Conservation (phyloP, 176 grass and related monocot genomes). For the Carex cristatella region DNA sequence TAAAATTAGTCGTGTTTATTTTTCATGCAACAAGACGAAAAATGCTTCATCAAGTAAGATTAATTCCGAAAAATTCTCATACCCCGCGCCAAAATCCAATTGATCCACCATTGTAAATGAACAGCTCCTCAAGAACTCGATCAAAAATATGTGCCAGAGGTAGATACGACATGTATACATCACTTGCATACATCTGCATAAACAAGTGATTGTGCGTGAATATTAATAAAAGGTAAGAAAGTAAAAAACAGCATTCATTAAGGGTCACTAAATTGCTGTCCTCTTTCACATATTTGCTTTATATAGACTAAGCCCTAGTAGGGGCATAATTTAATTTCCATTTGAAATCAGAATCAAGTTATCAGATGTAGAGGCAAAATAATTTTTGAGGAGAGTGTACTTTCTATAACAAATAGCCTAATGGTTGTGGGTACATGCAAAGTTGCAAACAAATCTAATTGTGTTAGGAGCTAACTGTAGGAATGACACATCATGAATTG, state of each 20-base stretch:
- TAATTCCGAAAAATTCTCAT: constrained; percentile 12
- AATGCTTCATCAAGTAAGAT: constrained; percentile 3
- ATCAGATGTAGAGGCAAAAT: neutral
- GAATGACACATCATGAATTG: neutral
- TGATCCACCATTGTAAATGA: constrained; percentile 86
- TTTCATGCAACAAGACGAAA: constrained; percentile 13
- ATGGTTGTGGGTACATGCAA: neutral
- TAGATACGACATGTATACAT: constrained; percentile 94
- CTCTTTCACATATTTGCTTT: neutral
- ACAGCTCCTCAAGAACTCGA: constrained; percentile 85
- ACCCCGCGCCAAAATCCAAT: constrained; percentile 99
- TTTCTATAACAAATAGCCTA: neutral
- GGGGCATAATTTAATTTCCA: neutral
- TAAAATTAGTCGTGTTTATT: neutral
- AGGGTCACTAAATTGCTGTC: neutral
- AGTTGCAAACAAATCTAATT: neutral
- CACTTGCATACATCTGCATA: constrained; percentile 51
- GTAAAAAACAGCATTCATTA: neutral
- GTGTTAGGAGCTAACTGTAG: neutral
- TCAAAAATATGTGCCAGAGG: constrained; percentile 98
- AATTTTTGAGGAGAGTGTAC: neutral
- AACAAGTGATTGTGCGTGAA: neutral
- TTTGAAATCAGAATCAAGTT: neutral
- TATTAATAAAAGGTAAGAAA: neutral
- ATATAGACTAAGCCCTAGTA: neutral